Percentiles rank a stretch among this genome's conserved stretches.
Evolutionary conservation across 306 rosid genomes (phyloP).

Genomic region (Cercis canadensis): DNA sequence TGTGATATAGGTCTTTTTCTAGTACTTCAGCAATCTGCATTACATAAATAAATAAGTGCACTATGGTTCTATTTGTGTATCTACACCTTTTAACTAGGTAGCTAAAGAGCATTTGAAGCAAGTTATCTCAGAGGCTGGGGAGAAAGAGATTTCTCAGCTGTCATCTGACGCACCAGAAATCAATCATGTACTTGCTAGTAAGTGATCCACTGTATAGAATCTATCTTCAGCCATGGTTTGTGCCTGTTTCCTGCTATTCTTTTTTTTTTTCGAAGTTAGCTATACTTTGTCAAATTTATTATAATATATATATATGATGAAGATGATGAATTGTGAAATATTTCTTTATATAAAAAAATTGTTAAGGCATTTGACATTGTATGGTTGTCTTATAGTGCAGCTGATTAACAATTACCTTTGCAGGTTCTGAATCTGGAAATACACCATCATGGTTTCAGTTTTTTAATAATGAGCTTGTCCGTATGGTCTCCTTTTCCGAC

Average conservation of each 20-base stretch:
- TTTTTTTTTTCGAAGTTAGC: too few relatives aligned
- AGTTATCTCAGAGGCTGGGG: constrained; percentile 77
- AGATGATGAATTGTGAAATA: constrained; percentile 4
- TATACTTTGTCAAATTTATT: too few relatives aligned
- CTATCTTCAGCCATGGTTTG: constrained; percentile 28
- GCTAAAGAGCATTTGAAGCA: constrained; percentile 78
- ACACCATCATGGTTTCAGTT: constrained; percentile 85
- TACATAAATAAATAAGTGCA: background rate
- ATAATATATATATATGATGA: too few relatives aligned
- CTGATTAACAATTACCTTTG: constrained; percentile 39
- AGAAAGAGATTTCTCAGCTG: constrained; percentile 61
- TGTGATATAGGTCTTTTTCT: too few relatives aligned
- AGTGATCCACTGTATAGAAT: constrained; percentile 42
- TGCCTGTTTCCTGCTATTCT: too few relatives aligned
- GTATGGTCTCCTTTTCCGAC: constrained; percentile 82
- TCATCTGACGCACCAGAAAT: constrained; percentile 56
- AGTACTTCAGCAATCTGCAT: background rate
- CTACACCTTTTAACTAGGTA: constrained; percentile 53
- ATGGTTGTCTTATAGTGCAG: constrained; percentile 26
- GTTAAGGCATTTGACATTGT: constrained; percentile 26
- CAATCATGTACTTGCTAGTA: constrained; percentile 50
- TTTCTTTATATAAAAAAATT: constrained; percentile 2
- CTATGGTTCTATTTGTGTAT: constrained; percentile 38
- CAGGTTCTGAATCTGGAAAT: constrained; percentile 71
- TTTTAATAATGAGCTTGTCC: constrained; percentile 86